These are phyloP conservation scores for Corymbia citriodora DNA, from an alignment of 441 rosid species.

Conservation along the genomic window DNA sequence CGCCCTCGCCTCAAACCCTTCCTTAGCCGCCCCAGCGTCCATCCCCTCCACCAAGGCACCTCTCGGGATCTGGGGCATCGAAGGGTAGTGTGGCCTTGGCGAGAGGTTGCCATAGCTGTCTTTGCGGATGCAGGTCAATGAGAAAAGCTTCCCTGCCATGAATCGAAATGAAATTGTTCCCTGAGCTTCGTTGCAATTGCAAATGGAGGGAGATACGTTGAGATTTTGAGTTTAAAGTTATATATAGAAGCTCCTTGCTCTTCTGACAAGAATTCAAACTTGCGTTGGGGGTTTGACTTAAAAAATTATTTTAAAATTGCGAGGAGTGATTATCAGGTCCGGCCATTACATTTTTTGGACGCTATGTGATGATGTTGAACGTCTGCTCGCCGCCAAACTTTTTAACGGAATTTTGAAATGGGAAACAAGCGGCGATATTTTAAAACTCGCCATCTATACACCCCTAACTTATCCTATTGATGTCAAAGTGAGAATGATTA, in stretches of 20 bases:
- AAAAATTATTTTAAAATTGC: neutral
- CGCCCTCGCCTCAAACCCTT: constrained; percentile 41
- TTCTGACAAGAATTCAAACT: neutral
- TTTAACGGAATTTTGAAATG: neutral
- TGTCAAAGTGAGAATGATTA: too few relatives aligned
- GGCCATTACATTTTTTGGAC: neutral
- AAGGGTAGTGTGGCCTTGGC: constrained; percentile 52
- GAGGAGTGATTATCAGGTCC: neutral
- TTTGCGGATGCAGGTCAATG: constrained; percentile 54
- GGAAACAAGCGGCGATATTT: neutral
- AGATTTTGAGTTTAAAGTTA: neutral
- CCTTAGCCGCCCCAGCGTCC: neutral
- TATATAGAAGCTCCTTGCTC: neutral
- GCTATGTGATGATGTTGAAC: neutral
- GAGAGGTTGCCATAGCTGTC: constrained; percentile 35
- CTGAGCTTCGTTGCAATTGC: neutral
- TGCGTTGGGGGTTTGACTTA: neutral
- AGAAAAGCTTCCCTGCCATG: constrained; percentile 70
- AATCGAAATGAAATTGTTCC: neutral
- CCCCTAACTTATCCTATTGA: too few relatives aligned
- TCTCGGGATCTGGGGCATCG: constrained; percentile 58
- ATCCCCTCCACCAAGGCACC: constrained; percentile 31
- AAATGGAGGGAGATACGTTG: neutral
- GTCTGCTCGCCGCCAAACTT: neutral
- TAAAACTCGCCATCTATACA: neutral